phyloP scores from a whole-genome alignment of 1,139 yeast species.

The Hansenula lynferdii region DNA sequence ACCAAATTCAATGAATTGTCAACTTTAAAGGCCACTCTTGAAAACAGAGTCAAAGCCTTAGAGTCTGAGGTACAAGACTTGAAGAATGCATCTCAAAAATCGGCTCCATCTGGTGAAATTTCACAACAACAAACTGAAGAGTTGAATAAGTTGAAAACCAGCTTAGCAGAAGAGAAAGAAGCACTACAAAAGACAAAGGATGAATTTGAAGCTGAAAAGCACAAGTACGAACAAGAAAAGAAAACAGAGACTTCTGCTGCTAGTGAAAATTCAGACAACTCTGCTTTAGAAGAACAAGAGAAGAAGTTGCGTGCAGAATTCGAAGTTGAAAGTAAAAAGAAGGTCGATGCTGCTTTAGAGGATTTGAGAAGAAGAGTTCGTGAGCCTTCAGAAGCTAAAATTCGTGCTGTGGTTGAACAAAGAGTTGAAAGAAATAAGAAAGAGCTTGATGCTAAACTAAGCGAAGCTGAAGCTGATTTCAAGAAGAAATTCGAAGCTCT shows the following conservation, averaged over 20 bases:
- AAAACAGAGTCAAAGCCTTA: constrained; percentile 20
- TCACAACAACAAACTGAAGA: not conserved
- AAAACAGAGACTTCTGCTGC: not conserved
- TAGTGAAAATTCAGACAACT: constrained; percentile 2
- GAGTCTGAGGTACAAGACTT: constrained; percentile 14
- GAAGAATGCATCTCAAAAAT: constrained; percentile 12
- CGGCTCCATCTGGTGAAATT: not conserved
- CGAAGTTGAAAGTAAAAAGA: constrained; percentile 19
- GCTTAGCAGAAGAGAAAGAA: constrained; percentile 12
- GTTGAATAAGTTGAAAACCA: constrained; percentile 15
- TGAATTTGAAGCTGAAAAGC: constrained; percentile 11
- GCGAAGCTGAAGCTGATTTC: constrained; percentile 22
- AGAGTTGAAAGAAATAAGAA: constrained; percentile 15
- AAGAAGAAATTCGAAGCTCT: constrained; percentile 5
- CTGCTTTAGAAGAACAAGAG: constrained; percentile 19
- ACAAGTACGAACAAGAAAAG: constrained; percentile 1
- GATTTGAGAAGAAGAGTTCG: constrained; percentile 25
- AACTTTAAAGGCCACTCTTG: constrained; percentile 7
- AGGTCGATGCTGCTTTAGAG: constrained; percentile 26
- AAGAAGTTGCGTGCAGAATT: constrained; percentile 22
- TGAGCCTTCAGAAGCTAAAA: constrained; percentile 20
- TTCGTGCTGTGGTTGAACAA: constrained; percentile 22
- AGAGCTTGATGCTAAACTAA: constrained; percentile 27
- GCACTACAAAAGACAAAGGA: constrained; percentile 15
- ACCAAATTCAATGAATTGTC: constrained; percentile 20